Conservation (phyloP, 495 filamentous ascomycete species). For the Clohesyomyces aquaticus region DNA sequence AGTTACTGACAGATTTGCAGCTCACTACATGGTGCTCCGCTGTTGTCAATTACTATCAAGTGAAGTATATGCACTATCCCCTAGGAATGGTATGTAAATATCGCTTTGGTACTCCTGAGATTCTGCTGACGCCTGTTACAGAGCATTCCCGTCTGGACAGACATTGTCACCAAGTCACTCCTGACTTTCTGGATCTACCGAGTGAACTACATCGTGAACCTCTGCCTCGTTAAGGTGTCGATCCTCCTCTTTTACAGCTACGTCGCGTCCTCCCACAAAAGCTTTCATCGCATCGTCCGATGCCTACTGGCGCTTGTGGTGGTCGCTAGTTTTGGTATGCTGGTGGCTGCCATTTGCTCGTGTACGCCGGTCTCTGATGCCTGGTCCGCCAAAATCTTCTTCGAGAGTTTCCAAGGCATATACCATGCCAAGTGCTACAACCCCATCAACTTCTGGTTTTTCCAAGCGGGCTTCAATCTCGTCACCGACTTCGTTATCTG, state of each 20-base stretch:
- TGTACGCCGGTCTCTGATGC: conserved; percentile 26
- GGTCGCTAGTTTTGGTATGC: conserved; percentile 12
- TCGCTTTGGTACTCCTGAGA: neutral
- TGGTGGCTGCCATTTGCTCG: conserved; percentile 10
- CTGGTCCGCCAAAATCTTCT: conserved; percentile 25
- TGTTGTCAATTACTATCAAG: conserved; percentile 30
- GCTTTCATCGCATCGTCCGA: conserved; percentile 21
- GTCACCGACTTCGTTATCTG: conserved; percentile 36
- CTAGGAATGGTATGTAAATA: conserved; percentile 8
- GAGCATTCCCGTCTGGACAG: neutral
- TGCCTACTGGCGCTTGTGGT: conserved; percentile 14
- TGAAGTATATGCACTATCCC: conserved; percentile 21
- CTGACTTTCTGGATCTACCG: conserved; percentile 31
- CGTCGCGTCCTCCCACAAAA: conserved; percentile 27
- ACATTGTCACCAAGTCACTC: neutral
- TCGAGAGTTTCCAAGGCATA: conserved; percentile 7
- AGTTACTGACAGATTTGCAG: conserved; percentile 11
- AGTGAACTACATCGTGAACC: conserved; percentile 25
- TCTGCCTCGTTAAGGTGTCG: conserved; percentile 25
- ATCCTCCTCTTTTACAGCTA: conserved; percentile 39
- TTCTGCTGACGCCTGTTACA: neutral
- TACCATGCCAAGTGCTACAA: conserved; percentile 21
- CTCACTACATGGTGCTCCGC: conserved; percentile 26
- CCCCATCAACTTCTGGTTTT: conserved; percentile 28
- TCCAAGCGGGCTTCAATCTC: conserved; percentile 36